Base-by-base conservation (phyloP, 1,284 basidiomycete genomes). In the Violaceomyces palustris region DNA sequence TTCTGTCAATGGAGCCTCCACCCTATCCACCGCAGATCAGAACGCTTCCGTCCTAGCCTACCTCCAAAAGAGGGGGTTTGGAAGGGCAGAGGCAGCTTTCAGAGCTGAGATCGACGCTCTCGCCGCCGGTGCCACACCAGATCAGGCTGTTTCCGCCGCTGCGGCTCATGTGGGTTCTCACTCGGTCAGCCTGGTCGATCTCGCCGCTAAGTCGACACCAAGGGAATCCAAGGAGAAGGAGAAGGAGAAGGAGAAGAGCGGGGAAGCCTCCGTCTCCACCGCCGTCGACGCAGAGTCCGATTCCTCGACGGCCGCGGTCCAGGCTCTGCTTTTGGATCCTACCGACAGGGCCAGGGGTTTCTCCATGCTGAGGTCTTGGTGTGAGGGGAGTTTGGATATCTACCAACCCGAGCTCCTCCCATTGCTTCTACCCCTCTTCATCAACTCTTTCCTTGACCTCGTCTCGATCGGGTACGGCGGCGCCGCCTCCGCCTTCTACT, bases 361-460 rank as follows among this genome's bases (percentile, higher is more conserved):
- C 69, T 79, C 83, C 47, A 86, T 89, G 65, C 78, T 96, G 45
- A 88, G 93, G 72, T 79, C 84, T n/a, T 96, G 92, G 92, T 90
- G 90, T 34, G 87, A 89, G 75, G 85, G 86, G 24, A 88, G 85
- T 25, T 73, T 88, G 50, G 86, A 88, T 69, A 88, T 89, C 82
- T 89, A 91, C 74, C 70, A 76, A 42, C 88, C 90, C 47, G 92
- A 98, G 75, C 86, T 99, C 59, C 79, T 87, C 51, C 88, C 90
- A 27, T 84, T 98, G 26, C 77, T 96, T 14, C 92, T 92, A 67
- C 94, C 94, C 4, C 86, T 99, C 52, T 98, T 97, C 72, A 89
- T 88, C 31, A 91, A 99, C 75, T 94, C 94, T 67, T 97, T 93
- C 75, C 79, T 99, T 26, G 92, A 97, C 73, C 80, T 99, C 36